Percentiles rank a stretch among this genome's conserved stretches.
phyloP scores from a whole-genome alignment of 805 yeast species.

The Metschnikowia bowlesiae region DNA sequence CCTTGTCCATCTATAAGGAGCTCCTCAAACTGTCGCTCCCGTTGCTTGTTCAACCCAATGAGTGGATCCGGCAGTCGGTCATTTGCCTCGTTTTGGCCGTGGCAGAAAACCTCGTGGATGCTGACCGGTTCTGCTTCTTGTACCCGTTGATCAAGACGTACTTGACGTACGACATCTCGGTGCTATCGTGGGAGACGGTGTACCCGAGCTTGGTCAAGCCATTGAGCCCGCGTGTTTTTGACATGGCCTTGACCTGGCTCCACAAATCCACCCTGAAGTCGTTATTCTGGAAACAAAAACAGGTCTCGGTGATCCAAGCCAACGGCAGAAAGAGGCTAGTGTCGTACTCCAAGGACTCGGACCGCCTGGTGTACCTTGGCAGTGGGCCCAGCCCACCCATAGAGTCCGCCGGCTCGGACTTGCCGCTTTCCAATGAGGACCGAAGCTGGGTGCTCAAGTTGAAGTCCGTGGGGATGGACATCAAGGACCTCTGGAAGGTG shows the following conservation, averaged over 20 bases:
- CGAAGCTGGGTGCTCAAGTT: constrained; percentile 69
- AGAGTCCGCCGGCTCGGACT: constrained; percentile 7
- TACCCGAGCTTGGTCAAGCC: constrained; percentile 68
- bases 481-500: constrained; percentile 78
- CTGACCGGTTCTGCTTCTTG: constrained; percentile 79
- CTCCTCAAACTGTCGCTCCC: constrained; percentile 37
- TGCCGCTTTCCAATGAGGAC: constrained; percentile 57
- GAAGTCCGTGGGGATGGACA: constrained; percentile 66
- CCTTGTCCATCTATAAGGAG: constrained; percentile 36
- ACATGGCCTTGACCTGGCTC: constrained; percentile 68
- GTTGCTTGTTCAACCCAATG: constrained; percentile 79
- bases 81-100: constrained; percentile 58
- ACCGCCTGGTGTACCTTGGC: constrained; percentile 32
- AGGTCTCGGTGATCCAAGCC: constrained; percentile 15
- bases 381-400: constrained; percentile 4
- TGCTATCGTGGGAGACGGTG: constrained; percentile 60
- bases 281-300: constrained; percentile 68
- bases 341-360: constrained; percentile 31
- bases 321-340: constrained; percentile 20
- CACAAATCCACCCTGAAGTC: constrained; percentile 54
- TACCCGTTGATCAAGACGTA: constrained; percentile 77
- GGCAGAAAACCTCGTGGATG: constrained; percentile 57
- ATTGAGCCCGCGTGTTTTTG: constrained; percentile 59
- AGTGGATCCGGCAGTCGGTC: constrained; percentile 72
- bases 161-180: constrained; percentile 71